Evolutionary conservation across 345 rosid species (phyloP).

Genomic region (Erysimum cheiranthoides): DNA sequence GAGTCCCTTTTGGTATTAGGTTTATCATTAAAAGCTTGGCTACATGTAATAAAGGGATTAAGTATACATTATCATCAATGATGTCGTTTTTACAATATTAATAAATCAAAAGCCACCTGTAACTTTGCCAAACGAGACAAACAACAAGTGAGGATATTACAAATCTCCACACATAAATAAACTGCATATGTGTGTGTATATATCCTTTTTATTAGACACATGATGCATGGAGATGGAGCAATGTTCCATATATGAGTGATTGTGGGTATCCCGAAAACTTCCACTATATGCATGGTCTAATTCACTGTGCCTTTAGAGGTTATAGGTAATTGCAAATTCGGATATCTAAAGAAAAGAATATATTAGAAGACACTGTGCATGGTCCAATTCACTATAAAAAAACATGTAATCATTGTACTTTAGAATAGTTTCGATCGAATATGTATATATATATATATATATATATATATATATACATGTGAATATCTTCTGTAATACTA

Average conservation of each 20-base stretch:
- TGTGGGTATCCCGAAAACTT: neutral
- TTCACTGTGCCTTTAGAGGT: neutral
- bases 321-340: neutral
- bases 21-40: neutral
- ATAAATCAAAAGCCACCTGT: constrained; percentile 5
- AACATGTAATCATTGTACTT: neutral
- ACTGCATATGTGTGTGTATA: neutral
- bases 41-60: neutral
- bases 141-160: constrained; percentile 6
- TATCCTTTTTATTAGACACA: neutral
- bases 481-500: neutral
- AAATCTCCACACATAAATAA: neutral
- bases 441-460: too few species aligned
- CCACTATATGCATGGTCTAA: neutral
- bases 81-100: neutral
- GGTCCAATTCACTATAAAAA: too few species aligned
- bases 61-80: neutral
- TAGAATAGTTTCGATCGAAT: neutral
- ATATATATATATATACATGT: too few species aligned
- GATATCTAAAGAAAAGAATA: neutral
- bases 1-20: neutral
- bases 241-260: neutral
- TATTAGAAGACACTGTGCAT: neutral
- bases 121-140: constrained; percentile 6
- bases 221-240: constrained; percentile 13